Base-by-base conservation (phyloP, 1,139 yeast species). In the Candida anutae region DNA sequence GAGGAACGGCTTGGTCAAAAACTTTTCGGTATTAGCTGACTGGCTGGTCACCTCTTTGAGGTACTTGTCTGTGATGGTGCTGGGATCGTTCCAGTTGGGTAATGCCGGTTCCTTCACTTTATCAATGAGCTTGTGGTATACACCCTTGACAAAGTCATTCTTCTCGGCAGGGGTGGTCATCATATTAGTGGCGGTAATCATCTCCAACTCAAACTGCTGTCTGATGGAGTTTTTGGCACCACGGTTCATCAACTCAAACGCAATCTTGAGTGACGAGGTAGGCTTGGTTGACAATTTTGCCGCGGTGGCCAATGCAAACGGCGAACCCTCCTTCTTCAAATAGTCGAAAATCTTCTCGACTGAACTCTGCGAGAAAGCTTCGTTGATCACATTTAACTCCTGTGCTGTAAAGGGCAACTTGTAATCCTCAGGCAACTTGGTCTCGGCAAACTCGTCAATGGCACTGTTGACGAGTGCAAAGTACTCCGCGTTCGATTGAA, bases 171-270 rank as follows among this genome's bases (percentile, higher is more conserved):
- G 63, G 24, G 62, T 53, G 33, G 50, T 44, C 77, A 83, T 74
- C 55, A 87, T 69, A 50, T 83, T 77, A 32, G 84, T 74, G 22
- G 96, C 95, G 17, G 90, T 60, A 33, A 69, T 64, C 55, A 84
- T 65, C 54, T 90, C 98, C 41, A 74, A 71, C 42, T 72, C 74
- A 36, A 90, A 60, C 28, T 90, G 84, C 27, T 73, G 60, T 35
- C 70, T 68, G 43, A 87, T 74, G 34, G 80, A 67, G 37, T 75
- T 65, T 25, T 60, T 48, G 16, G 67, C 55, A 31, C 88, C 87
- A 34, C 70, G 67, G 43, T 78, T 75, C 52, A 87, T 61, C 37
- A 84, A 67, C 32, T 77, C 80, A 40, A 77, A 68, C 1, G 87
- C 77, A 21, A 87, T 74, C 46, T 81, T 77, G 43, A 87, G 64